phyloP scores from a whole-genome alignment of 371 early-diverging fungal species.

The Coemansia sp. region DNA sequence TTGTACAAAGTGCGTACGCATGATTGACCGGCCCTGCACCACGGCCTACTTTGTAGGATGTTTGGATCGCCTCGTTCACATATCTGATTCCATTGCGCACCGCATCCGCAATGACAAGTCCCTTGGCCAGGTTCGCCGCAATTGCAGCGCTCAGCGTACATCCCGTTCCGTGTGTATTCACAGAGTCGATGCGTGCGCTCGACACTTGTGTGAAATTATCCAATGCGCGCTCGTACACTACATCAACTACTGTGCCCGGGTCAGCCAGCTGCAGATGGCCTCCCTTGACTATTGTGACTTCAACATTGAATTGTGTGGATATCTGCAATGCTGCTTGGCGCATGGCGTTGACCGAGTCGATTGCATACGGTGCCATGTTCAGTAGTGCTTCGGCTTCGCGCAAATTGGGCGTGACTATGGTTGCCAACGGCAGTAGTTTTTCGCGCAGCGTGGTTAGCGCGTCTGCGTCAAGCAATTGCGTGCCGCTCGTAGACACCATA shows the following conservation, averaged over 20 bases:
- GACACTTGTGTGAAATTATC: slow-evolving; percentile 54
- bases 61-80: slow-evolving; percentile 34
- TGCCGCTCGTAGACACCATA: slow-evolving; percentile 79
- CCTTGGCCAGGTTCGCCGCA: slow-evolving; percentile 68
- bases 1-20: slow-evolving; percentile 37
- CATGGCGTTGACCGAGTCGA: slow-evolving; percentile 59
- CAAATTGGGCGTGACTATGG: slow-evolving; percentile 75
- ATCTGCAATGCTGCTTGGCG: slow-evolving; percentile 57
- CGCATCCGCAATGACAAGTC: slow-evolving; percentile 59
- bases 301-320: slow-evolving; percentile 53
- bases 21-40: slow-evolving; percentile 81
- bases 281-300: slow-evolving; percentile 73
- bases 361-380: slow-evolving; percentile 38
- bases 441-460: slow-evolving; percentile 60
- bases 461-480: slow-evolving; percentile 60
- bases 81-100: slow-evolving; percentile 54
- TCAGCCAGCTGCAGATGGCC: slow-evolving; percentile 59
- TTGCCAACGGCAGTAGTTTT: slow-evolving; percentile 66
- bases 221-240: slow-evolving; percentile 58
- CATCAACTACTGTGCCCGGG: slow-evolving; percentile 57
- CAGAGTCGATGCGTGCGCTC: slow-evolving; percentile 61
- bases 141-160: slow-evolving; percentile 83
- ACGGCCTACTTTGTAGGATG: slow-evolving; percentile 17
- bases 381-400: slow-evolving; percentile 75
- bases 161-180: slow-evolving; percentile 82